Evolutionary conservation across 805 yeast genomes (phyloP).

Genomic region (Saccharomycopsis fermentans): DNA sequence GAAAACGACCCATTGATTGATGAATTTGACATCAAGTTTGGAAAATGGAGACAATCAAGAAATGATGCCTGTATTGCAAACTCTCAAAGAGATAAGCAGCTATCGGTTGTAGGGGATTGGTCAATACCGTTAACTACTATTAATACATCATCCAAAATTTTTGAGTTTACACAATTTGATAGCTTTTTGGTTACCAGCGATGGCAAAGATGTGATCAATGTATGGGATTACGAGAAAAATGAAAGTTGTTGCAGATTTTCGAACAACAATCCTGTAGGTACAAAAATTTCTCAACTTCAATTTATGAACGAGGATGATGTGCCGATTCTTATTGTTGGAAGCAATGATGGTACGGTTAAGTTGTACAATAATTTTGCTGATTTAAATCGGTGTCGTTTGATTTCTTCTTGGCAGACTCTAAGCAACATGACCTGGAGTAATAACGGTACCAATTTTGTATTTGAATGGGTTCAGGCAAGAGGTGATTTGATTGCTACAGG

Average conservation of each 20-base stretch:
- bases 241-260: slow-evolving; percentile 58
- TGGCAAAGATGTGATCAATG: slow-evolving; percentile 71
- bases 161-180: slow-evolving; percentile 86
- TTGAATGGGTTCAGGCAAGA: slow-evolving; percentile 96
- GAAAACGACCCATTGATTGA: slow-evolving; percentile 16
- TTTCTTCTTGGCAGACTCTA: slow-evolving; percentile 88
- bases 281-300: slow-evolving; percentile 77
- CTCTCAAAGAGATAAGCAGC: slow-evolving; percentile 81
- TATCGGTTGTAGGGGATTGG: slow-evolving; percentile 85
- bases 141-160: slow-evolving; percentile 70
- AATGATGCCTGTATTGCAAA: slow-evolving; percentile 79
- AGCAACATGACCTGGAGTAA: slow-evolving; percentile 77
- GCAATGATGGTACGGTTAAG: slow-evolving; percentile 90
- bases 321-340: slow-evolving; percentile 76
- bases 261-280: slow-evolving; percentile 79
- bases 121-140: slow-evolving; percentile 45
- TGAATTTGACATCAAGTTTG: slow-evolving; percentile 16
- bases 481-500: slow-evolving; percentile 90
- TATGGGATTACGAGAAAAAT: slow-evolving; percentile 77
- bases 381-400: slow-evolving; percentile 43
- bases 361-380: slow-evolving; percentile 70
- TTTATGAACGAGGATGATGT: slow-evolving; percentile 87
- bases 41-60: slow-evolving; percentile 72
- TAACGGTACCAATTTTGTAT: slow-evolving; percentile 68
- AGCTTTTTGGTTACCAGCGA: slow-evolving; percentile 70